Base-by-base conservation (phyloP, 495 filamentous ascomycete genomes). In the Evernia prunastri region DNA sequence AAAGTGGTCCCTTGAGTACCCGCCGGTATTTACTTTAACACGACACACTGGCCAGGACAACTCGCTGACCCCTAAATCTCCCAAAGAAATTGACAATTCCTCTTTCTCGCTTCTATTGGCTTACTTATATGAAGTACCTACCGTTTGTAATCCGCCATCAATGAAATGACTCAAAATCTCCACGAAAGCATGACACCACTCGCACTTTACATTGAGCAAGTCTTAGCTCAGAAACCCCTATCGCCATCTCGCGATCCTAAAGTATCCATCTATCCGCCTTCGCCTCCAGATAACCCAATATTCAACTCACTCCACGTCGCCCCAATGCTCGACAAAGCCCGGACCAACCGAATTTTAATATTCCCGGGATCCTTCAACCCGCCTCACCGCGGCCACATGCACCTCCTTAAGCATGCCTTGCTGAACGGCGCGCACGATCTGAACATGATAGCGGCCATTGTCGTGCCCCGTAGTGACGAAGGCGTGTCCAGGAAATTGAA, bases 301-400 rank as follows among this genome's bases (percentile, higher is more conserved):
- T 62, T 62, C 17, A 31, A 51, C 36, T 20, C 20, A 7, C 60
- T 27, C 31, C 45, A 18, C 31, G 36, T 6, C 18, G 47, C 60
- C 11, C 60, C 60, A 8, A 17, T 6, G 12, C 60, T 62, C 47
- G 33, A 11, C 35, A 35, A 39, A 29, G 35, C 4, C 17, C 35
- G 33, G 12, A 25, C 29, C 3, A 69, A 69, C 58, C 68, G 56
- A 39, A 63, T 73, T 31, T 23, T 73, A 6, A 17, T 72, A 15
- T 73, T 68, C 56, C 65, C 68, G 37, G 71, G 71, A 5, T 69
- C 70, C 56, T 71, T 73, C 67, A 73, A 73, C 61, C 71, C 71
- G 49, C 71, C 71, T 47, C 71, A 73, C 15, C 45, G 60, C 25
- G 60, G 60, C 18, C 60, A 62, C 6, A 45, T 62, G 2, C 43